Evolutionary conservation across 305 asterid genomes (phyloP).

Genomic region (Monarda citriodora): DNA sequence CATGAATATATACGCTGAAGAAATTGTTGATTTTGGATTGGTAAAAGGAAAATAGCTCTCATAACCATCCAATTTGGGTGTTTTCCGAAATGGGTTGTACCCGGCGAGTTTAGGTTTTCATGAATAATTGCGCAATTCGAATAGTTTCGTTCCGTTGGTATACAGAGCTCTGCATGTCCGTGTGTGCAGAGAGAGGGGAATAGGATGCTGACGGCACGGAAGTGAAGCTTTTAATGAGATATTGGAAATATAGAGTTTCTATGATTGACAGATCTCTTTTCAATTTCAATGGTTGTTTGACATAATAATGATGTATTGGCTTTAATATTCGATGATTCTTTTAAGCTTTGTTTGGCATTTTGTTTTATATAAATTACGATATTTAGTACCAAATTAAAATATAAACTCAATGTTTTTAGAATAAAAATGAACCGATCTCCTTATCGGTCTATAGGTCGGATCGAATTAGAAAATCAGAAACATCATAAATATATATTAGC

Average conservation of each 20-base stretch:
- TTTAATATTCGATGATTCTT: too few relatives aligned
- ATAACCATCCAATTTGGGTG: constrained; percentile 24
- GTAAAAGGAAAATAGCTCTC: constrained; percentile 17
- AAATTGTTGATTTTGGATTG: constrained; percentile 17
- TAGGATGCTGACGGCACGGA: constrained; percentile 29
- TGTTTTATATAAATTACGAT: too few relatives aligned
- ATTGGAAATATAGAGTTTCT: too few relatives aligned
- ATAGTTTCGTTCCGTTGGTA: constrained; percentile 18
- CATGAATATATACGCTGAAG: constrained; percentile 29
- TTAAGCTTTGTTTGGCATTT: too few relatives aligned
- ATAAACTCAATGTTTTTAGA: too few relatives aligned
- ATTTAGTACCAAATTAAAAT: too few relatives aligned
- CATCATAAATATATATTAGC: too few relatives aligned
- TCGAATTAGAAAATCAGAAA: too few relatives aligned
- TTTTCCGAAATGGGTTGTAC: constrained; percentile 16
- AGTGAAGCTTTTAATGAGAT: constrained; percentile 52
- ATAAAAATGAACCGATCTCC: too few relatives aligned
- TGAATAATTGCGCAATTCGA: constrained; percentile 13
- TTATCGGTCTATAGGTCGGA: too few relatives aligned
- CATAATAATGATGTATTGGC: constrained; percentile 17
- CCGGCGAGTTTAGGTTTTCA: constrained; percentile 19
- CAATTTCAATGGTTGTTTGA: constrained; percentile 10
- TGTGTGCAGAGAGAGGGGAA: constrained; percentile 23
- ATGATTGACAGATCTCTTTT: too few relatives aligned
- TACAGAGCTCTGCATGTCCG: constrained; percentile 29